A percentile compares a stretch with the other conserved stretches of the same genome.
Evolutionary conservation across 2,329 filamentous ascomycete species (phyloP).

Genomic region (Fusarium torreyae): DNA sequence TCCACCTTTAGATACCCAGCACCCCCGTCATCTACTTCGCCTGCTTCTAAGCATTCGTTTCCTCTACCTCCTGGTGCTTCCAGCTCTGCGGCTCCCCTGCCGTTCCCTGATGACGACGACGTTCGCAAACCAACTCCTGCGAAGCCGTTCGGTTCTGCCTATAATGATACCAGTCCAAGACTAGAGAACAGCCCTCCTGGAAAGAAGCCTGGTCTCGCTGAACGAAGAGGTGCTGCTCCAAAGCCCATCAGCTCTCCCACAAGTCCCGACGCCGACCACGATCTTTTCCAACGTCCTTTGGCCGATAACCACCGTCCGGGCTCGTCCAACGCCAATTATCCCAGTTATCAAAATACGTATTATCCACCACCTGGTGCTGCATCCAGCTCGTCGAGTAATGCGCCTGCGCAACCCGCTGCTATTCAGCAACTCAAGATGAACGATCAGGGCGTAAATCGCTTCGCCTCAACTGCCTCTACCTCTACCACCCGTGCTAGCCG

Average conservation of each 20-base stretch:
- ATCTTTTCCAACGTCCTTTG: conserved; percentile 81
- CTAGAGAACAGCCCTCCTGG: conserved; percentile 70
- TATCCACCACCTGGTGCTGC: conserved; percentile 70
- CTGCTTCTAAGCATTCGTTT: conserved; percentile 69
- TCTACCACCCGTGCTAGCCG: conserved; percentile 93
- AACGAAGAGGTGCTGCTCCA: conserved; percentile 85
- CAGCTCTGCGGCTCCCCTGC: conserved; percentile 76
- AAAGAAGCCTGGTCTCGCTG: conserved; percentile 78
- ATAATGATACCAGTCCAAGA: conserved; percentile 67
- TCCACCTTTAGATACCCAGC: conserved; percentile 66
- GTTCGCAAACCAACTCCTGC: conserved; percentile 62
- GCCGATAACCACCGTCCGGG: conserved; percentile 60
- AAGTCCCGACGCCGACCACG: conserved; percentile 81
- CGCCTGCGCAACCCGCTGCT: conserved; percentile 40
- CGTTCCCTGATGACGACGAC: conserved; percentile 81
- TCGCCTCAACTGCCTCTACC: conserved; percentile 88
- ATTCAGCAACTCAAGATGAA: conserved; percentile 52
- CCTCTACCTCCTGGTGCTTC: conserved; percentile 77
- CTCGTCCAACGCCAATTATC: conserved; percentile 60
- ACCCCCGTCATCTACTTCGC: conserved; percentile 60
- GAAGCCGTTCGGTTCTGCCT: conserved; percentile 62
- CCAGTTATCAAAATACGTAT: conserved; percentile 71
- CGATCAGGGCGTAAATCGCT: conserved; percentile 71
- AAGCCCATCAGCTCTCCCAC: conserved; percentile 88
- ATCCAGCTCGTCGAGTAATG: conserved; percentile 54